Conservation (phyloP, 192 early-diverging fungal species). For the Mortierella claussenii region DNA sequence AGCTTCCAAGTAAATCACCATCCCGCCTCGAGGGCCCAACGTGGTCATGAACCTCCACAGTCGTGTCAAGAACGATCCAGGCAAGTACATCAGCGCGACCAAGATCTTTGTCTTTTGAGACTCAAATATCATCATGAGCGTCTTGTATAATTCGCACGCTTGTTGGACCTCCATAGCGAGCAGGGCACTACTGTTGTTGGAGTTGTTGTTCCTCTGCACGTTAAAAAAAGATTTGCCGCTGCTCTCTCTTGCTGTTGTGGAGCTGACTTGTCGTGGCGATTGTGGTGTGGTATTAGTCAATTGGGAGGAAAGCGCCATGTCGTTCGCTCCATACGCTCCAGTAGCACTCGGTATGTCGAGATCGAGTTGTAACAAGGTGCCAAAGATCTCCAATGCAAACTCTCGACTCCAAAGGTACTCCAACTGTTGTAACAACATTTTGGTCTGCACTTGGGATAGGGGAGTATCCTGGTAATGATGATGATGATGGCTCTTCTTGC, state of each 20-base stretch:
- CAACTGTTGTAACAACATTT: slow-evolving; percentile 21
- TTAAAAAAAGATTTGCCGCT: too few species aligned
- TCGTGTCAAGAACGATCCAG: slow-evolving; percentile 58
- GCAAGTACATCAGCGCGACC: slow-evolving; percentile 61
- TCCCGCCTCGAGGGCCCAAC: slow-evolving; percentile 65
- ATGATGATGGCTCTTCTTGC: slow-evolving; percentile 10
- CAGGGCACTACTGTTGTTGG: too few species aligned
- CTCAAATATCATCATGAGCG: slow-evolving; percentile 50
- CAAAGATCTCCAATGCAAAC: slow-evolving; percentile 31
- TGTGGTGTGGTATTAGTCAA: background rate
- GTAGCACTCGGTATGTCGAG: too few species aligned
- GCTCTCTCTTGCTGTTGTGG: too few species aligned
- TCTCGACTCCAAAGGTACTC: slow-evolving; percentile 40
- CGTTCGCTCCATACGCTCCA: too few species aligned
- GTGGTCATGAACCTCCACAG: slow-evolving; percentile 69
- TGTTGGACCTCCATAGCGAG: slow-evolving; percentile 59
- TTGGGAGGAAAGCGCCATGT: too few species aligned
- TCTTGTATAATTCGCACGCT: slow-evolving; percentile 55
- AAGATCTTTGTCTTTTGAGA: slow-evolving; percentile 60
- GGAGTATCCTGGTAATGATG: too few species aligned
- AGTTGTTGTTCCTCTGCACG: too few species aligned
- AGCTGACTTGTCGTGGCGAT: background rate
- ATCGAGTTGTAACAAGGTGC: too few species aligned
- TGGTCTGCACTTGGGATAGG: slow-evolving; percentile 33
- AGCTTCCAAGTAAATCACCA: slow-evolving; percentile 67